Conservation (phyloP, 2,329 filamentous ascomycete species). For the Curvularia lunata region DNA sequence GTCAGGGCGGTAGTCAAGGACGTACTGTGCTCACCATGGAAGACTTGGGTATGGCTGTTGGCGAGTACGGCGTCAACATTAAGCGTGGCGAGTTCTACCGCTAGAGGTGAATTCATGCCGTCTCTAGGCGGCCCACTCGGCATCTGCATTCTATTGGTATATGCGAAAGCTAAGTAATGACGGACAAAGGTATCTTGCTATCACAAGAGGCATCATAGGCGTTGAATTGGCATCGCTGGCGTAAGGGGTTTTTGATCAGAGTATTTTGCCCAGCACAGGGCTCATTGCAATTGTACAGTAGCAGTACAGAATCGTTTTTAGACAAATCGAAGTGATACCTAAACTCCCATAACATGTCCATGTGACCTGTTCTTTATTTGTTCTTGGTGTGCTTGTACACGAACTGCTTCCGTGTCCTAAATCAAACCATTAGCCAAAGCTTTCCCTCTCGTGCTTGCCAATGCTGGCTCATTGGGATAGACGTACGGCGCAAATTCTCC, state of each 20-base stretch:
- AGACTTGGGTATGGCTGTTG: constrained; percentile 96
- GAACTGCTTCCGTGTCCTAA: constrained; percentile 71
- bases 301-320: constrained; percentile 38
- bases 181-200: constrained; percentile 2
- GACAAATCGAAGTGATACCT: constrained; percentile 46
- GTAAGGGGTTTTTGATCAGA: constrained; percentile 20
- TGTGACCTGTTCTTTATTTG: constrained; percentile 54
- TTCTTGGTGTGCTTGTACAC: constrained; percentile 75
- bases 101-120: constrained; percentile 48
- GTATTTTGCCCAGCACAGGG: constrained; percentile 22
- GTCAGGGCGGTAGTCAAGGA: constrained; percentile 86
- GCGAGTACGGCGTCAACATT: constrained; percentile 96
- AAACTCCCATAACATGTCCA: constrained; percentile 43
- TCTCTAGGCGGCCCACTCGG: background rate
- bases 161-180: constrained; percentile 5
- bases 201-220: constrained; percentile 33
- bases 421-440: constrained; percentile 9
- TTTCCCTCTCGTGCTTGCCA: background rate
- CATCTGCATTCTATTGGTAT: background rate
- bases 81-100: constrained; percentile 98
- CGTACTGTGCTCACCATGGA: constrained; percentile 98
- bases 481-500: constrained; percentile 88
- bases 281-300: constrained; percentile 43
- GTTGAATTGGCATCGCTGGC: constrained; percentile 33
- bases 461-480: background rate